These are phyloP conservation scores for Pisolithus albus DNA, from an alignment of 768 basidiomycete species.

Conservation along the genomic window DNA sequence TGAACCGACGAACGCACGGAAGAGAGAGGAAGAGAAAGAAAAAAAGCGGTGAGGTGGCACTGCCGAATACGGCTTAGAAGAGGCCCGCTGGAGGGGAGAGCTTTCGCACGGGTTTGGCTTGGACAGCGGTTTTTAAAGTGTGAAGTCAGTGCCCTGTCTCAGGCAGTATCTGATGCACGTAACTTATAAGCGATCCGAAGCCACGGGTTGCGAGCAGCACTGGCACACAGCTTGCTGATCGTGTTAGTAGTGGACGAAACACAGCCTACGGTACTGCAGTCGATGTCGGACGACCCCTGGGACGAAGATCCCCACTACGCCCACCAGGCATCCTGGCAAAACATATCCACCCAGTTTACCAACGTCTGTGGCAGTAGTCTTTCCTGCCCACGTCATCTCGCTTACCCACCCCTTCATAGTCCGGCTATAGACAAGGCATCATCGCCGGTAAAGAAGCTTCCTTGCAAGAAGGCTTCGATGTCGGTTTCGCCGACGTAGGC, in stretches of 20 bases:
- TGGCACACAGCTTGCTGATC: background rate
- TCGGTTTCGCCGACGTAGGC: conserved; percentile 68
- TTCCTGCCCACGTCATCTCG: background rate
- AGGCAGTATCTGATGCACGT: too few relatives aligned
- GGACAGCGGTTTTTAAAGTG: too few relatives aligned
- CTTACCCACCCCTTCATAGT: conserved; percentile 37
- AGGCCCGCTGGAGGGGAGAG: too few relatives aligned
- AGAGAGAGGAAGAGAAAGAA: background rate
- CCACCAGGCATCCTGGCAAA: conserved; percentile 53
- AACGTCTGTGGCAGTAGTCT: conserved; percentile 39
- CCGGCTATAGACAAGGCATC: conserved; percentile 96
- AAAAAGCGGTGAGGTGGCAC: background rate
- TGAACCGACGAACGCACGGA: conserved; percentile 3
- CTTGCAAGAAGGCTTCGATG: conserved; percentile 87
- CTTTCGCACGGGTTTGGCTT: too few relatives aligned
- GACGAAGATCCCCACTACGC: conserved; percentile 35
- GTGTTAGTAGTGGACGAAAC: background rate
- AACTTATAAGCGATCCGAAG: too few relatives aligned
- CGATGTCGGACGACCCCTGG: conserved; percentile 45
- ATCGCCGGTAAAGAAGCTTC: conserved; percentile 83
- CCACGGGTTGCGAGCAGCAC: too few relatives aligned
- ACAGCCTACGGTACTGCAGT: too few relatives aligned
- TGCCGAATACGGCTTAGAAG: background rate
- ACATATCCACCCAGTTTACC: conserved; percentile 56
- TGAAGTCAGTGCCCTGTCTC: too few relatives aligned